These are phyloP conservation scores for Trichoderma pleuroti DNA, from an alignment of 2,329 filamentous ascomycete species.

Conservation along the genomic window DNA sequence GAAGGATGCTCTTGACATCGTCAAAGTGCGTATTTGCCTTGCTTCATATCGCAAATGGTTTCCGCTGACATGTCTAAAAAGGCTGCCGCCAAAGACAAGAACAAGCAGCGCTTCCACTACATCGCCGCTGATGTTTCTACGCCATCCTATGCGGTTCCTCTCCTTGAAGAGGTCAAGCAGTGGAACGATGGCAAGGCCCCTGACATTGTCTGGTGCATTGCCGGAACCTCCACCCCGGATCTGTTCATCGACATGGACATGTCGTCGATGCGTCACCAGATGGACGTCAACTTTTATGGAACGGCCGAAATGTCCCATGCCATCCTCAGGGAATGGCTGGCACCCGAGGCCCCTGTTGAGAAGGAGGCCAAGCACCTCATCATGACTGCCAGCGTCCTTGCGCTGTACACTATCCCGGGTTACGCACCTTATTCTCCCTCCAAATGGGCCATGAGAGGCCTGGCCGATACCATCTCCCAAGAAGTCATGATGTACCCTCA, in stretches of 20 bases:
- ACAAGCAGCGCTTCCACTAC: slow-evolving; percentile 73
- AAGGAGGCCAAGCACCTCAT: slow-evolving; percentile 70
- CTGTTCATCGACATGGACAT: slow-evolving; percentile 75
- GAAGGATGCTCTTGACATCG: slow-evolving; percentile 61
- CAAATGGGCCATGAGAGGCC: slow-evolving; percentile 78
- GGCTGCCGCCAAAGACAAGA: slow-evolving; percentile 61
- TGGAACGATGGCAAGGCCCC: slow-evolving; percentile 75
- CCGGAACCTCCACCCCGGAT: slow-evolving; percentile 68
- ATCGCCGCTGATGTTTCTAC: slow-evolving; percentile 79
- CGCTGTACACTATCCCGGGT: slow-evolving; percentile 73
- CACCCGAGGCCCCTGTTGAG: slow-evolving; percentile 42
- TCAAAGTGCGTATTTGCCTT: slow-evolving; percentile 49
- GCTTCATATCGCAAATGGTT: not conserved
- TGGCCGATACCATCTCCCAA: slow-evolving; percentile 79
- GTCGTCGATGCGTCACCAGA: slow-evolving; percentile 66
- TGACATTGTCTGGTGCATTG: slow-evolving; percentile 89
- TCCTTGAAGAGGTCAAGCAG: slow-evolving; percentile 66
- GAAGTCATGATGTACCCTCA: slow-evolving; percentile 86
- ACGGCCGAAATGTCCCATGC: slow-evolving; percentile 82
- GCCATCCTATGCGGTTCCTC: slow-evolving; percentile 62
- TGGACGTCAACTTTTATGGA: slow-evolving; percentile 92
- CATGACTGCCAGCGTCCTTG: slow-evolving; percentile 75
- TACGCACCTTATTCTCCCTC: slow-evolving; percentile 80
- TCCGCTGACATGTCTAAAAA: slow-evolving; percentile 39
- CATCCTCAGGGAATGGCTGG: slow-evolving; percentile 71